Evolutionary conservation across 352 stramenopile genomes (phyloP), one percentile per base, ranked within the genome.

Genomic region (Halophytophthora batemanensis): DNA sequence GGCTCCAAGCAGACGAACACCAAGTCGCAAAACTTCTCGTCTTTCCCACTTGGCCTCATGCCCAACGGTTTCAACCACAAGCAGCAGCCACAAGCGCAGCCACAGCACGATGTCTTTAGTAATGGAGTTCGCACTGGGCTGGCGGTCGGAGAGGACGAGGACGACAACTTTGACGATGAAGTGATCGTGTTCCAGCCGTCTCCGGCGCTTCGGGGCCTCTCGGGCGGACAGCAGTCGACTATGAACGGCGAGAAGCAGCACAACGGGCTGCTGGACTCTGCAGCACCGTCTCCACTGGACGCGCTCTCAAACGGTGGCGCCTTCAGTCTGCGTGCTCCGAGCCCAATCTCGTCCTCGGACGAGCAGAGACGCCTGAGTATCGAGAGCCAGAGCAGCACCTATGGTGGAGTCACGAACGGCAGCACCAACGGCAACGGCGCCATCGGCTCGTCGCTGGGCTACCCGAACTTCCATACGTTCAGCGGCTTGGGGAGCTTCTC

Each of bases 101-200:
- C 38, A 44, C 41, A 56, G 25, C 45, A 40, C 43, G 15, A 21
- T 43, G 39, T 31, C 41, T 50, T 53, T 29, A 13, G 13, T 23
- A 62, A 53, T 18, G 37, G 18, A 4, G 50, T 51, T 19, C 23
- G 25, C 22, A 18, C 37, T 31, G 50, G 31, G 8, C 2, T 37
- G 41, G 25, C 22, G 2, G 51, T 51, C 39, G 54, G 45, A 14
- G 56, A 60, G 14, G 71, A 82, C 33, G 72, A 77, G 0, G 77
- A 85, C n/a, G 82, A 90, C 34, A 74, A 93, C 19, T 82, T 91
- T 53, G 80, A 91, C 42, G 82, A 91, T 51, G 82, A 93, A 61
- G 81, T 93, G 41, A 93, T 93, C 49, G 78, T 93, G 19, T 93
- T 83, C 60, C 77, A 85, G 56, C 82, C 82, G 15, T 82, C 77